These are phyloP conservation scores for Curvularia lunata DNA, from an alignment of 2,329 filamentous ascomycete genomes.

Conservation along the genomic window DNA sequence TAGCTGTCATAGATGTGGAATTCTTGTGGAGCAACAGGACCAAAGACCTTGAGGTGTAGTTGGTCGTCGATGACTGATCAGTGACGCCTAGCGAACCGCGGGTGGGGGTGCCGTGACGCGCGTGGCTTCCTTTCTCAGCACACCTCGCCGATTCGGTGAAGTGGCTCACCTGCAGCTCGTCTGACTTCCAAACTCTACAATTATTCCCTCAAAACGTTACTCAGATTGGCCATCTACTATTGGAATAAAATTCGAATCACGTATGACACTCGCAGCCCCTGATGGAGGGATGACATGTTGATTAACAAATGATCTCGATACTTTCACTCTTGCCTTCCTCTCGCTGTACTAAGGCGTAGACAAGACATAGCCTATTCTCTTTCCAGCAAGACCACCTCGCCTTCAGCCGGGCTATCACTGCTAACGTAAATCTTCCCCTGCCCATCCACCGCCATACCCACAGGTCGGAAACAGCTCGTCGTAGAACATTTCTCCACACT, in stretches of 20 bases:
- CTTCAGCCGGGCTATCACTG: conserved; percentile 38
- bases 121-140: neutral
- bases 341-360: neutral
- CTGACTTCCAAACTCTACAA: neutral
- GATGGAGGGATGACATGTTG: neutral
- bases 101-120: neutral
- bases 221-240: neutral
- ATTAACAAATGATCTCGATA: neutral
- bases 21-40: neutral
- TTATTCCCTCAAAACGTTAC: neutral
- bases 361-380: conserved; percentile 14
- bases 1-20: neutral
- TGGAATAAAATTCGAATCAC: neutral
- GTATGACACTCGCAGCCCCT: neutral
- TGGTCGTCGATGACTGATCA: neutral
- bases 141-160: neutral
- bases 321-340: neutral
- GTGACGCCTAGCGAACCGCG: neutral
- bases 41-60: neutral
- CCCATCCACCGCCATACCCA: conserved; percentile 33
- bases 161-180: neutral
- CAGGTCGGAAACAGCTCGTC: conserved; percentile 40
- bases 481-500: conserved; percentile 34
- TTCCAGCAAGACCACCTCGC: conserved; percentile 37
- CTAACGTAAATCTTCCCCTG: conserved; percentile 39